A percentile compares a stretch with the other conserved stretches of the same genome.
These are phyloP conservation scores for Nannochloropsis gaditana DNA, from an alignment of 108 stramenopile species.

Conservation along the genomic window DNA sequence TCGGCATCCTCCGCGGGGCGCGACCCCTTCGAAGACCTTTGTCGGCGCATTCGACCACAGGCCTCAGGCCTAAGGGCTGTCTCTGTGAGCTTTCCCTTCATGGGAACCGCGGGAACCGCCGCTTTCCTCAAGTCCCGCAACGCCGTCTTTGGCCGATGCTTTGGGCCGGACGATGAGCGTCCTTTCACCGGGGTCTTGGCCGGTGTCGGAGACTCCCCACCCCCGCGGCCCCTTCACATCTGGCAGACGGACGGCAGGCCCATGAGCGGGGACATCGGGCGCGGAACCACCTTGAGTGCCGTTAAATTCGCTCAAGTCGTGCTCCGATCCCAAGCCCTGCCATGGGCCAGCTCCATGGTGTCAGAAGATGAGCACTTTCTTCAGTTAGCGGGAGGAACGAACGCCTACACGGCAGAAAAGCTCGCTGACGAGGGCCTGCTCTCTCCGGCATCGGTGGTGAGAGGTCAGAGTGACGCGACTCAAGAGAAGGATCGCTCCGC, in stretches of 20 bases:
- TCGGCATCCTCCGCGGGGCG: background rate
- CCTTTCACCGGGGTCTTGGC: background rate
- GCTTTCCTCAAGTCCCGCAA: background rate
- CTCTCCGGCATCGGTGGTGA: slow-evolving; percentile 13
- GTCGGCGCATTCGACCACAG: background rate
- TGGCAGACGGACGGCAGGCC: slow-evolving; percentile 53
- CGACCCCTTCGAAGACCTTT: slow-evolving; percentile 9
- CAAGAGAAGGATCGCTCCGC: background rate
- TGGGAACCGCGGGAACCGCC: background rate
- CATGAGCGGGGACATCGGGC: slow-evolving; percentile 54
- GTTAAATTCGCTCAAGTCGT: slow-evolving; percentile 43
- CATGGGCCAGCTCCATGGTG: slow-evolving; percentile 25
- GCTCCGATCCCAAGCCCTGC: slow-evolving; percentile 25
- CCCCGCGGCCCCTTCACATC: background rate
- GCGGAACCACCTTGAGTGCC: slow-evolving; percentile 39
- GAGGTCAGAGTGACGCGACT: background rate
- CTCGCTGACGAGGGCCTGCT: slow-evolving; percentile 37
- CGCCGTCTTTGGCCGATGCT: background rate
- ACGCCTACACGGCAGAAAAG: slow-evolving; percentile 42
- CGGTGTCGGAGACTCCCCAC: background rate
- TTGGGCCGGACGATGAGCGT: background rate
- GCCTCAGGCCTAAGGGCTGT: background rate
- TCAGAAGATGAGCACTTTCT: slow-evolving; percentile 47
- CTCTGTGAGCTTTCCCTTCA: slow-evolving; percentile 9
- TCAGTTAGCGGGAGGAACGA: slow-evolving; percentile 51